A percentile compares a stretch with the other conserved stretches of the same genome.
Evolutionary conservation across 2,329 filamentous ascomycete species (phyloP).

Genomic region (Aspergillus eucalypticola): DNA sequence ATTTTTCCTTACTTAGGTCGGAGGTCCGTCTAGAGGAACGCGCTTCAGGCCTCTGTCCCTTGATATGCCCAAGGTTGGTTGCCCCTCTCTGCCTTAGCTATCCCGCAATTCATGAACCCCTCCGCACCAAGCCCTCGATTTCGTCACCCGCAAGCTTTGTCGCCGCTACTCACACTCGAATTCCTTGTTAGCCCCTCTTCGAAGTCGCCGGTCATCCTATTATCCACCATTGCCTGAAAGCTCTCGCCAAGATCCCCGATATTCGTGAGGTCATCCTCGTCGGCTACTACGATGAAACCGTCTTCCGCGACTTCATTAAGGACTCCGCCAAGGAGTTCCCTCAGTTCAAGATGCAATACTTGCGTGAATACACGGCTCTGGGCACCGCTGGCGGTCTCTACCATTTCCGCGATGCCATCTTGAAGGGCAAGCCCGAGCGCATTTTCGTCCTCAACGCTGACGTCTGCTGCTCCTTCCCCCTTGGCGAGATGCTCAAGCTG

Average conservation of each 20-base stretch:
- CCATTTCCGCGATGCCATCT: slow-evolving; percentile 98
- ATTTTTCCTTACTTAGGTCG: slow-evolving; percentile 65
- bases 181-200: slow-evolving; percentile 74
- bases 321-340: slow-evolving; percentile 82
- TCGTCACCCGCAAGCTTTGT: slow-evolving; percentile 1
- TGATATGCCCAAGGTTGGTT: slow-evolving; percentile 84
- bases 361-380: slow-evolving; percentile 94
- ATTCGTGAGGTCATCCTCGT: slow-evolving; percentile 97
- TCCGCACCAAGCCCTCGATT: background rate
- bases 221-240: slow-evolving; percentile 94
- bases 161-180: background rate
- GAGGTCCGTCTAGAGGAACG: slow-evolving; percentile 91
- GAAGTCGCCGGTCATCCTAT: slow-evolving; percentile 98
- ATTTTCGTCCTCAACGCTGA: slow-evolving; percentile 98
- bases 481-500: slow-evolving; percentile 91
- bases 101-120: background rate
- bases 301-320: slow-evolving; percentile 98
- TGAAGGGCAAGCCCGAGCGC: slow-evolving; percentile 90
- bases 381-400: slow-evolving; percentile 96
- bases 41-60: slow-evolving; percentile 92
- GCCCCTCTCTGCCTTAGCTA: slow-evolving; percentile 12
- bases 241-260: slow-evolving; percentile 84
- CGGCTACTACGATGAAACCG: slow-evolving; percentile 96
- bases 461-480: slow-evolving; percentile 97
- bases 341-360: slow-evolving; percentile 86